Conservation (phyloP, 805 yeast genomes). For the Monosporozyma servazzii region DNA sequence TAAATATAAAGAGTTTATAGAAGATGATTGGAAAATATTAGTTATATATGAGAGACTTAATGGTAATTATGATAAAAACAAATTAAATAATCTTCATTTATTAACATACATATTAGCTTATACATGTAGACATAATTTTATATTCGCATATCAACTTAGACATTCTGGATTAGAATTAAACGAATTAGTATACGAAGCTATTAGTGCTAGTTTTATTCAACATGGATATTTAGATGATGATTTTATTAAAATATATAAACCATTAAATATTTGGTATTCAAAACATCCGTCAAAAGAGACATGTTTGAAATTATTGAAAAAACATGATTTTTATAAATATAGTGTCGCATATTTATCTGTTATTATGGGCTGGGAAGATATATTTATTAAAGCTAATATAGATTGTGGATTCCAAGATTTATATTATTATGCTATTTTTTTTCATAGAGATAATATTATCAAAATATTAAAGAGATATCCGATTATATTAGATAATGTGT, state of each 20-base stretch:
- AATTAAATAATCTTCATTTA: not conserved
- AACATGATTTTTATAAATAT: conserved; percentile 1
- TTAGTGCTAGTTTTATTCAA: not conserved
- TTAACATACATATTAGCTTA: not conserved
- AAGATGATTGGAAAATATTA: not conserved
- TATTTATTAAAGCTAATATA: not conserved
- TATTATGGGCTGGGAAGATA: not conserved
- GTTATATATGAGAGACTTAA: too few species aligned
- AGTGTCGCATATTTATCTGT: not conserved
- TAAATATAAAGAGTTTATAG: not conserved
- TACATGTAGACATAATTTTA: not conserved
- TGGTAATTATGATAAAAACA: not conserved
- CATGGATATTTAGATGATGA: conserved; percentile 1
- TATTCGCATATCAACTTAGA: not conserved
- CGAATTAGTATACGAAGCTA: not conserved
- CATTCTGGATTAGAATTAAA: not conserved
- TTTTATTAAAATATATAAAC: not conserved
- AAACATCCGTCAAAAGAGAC: not conserved
- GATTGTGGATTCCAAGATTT: not conserved
- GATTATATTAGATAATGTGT: not conserved
- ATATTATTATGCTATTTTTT: not conserved
- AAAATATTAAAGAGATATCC: not conserved
- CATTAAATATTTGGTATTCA: conserved; percentile 2
- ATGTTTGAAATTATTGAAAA: conserved; percentile 2
- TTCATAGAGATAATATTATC: not conserved